Conservation (phyloP, 1,284 basidiomycete genomes). For the Paramarasmius palmivorus region DNA sequence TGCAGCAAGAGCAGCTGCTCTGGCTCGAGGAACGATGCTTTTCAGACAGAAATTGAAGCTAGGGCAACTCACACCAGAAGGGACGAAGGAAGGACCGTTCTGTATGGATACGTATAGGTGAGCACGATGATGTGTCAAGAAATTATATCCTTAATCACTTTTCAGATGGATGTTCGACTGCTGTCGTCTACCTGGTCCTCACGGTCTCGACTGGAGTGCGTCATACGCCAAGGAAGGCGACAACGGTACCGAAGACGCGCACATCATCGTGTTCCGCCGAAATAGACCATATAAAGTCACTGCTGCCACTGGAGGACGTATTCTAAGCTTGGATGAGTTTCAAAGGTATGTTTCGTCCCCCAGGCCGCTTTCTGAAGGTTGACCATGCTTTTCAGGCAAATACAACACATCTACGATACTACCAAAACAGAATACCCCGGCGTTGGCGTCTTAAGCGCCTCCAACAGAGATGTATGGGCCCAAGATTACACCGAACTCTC, state of each 20-base stretch:
- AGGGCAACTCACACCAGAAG: slow-evolving; percentile 72
- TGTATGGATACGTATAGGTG: slow-evolving; percentile 91
- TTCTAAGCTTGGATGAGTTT: slow-evolving; percentile 72
- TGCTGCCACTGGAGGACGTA: slow-evolving; percentile 50
- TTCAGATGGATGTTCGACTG: slow-evolving; percentile 91
- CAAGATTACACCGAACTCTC: slow-evolving; percentile 69
- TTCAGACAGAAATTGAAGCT: slow-evolving; percentile 70
- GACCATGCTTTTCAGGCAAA: slow-evolving; percentile 50
- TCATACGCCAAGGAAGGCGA: slow-evolving; percentile 67
- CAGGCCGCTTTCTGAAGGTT: not conserved
- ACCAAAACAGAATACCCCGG: slow-evolving; percentile 64
- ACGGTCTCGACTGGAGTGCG: slow-evolving; percentile 76
- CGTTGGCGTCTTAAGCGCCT: slow-evolving; percentile 76
- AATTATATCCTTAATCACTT: not conserved
- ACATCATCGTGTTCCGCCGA: slow-evolving; percentile 77
- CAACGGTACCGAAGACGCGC: slow-evolving; percentile 59
- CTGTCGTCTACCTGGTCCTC: slow-evolving; percentile 75
- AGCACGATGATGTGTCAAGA: slow-evolving; percentile 6
- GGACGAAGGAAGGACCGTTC: slow-evolving; percentile 70
- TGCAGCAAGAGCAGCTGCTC: slow-evolving; percentile 72
- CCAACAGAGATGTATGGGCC: slow-evolving; percentile 84
- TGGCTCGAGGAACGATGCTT: slow-evolving; percentile 70
- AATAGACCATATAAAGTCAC: slow-evolving; percentile 80
- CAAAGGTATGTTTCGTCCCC: slow-evolving; percentile 45
- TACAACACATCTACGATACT: slow-evolving; percentile 73